These are phyloP conservation scores for Alternaria brassicae DNA, from an alignment of 2,329 filamentous ascomycete species.

Conservation along the genomic window DNA sequence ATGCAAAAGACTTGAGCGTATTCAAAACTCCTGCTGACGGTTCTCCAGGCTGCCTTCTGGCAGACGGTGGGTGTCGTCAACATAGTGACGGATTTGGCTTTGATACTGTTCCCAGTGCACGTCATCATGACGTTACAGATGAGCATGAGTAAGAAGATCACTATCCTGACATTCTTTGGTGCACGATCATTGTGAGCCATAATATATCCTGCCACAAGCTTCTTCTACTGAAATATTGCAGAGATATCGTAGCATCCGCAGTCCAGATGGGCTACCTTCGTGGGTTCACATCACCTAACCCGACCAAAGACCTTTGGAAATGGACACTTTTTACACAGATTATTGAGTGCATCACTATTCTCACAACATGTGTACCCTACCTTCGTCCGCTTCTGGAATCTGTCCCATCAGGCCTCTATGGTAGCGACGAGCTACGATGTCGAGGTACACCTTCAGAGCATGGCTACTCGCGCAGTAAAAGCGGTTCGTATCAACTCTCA, in stretches of 20 bases:
- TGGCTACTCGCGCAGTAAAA: conserved; percentile 38
- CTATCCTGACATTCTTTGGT: conserved; percentile 45
- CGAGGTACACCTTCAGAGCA: conserved; percentile 40
- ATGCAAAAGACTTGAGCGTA: neutral
- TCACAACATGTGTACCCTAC: conserved; percentile 47
- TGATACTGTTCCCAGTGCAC: conserved; percentile 45
- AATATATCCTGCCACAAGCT: too few relatives aligned
- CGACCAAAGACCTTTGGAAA: conserved; percentile 43
- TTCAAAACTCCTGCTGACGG: conserved; percentile 4
- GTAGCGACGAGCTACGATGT: conserved; percentile 42
- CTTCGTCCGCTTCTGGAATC: conserved; percentile 46
- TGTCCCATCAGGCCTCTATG: conserved; percentile 44
- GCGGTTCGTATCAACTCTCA: conserved; percentile 41
- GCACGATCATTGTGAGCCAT: conserved; percentile 38
- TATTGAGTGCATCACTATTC: conserved; percentile 45
- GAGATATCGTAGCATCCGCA: conserved; percentile 44
- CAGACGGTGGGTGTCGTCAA: conserved; percentile 40
- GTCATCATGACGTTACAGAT: conserved; percentile 47
- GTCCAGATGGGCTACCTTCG: conserved; percentile 42
- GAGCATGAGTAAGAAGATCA: conserved; percentile 43
- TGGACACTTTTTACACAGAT: conserved; percentile 46
- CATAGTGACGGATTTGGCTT: conserved; percentile 44
- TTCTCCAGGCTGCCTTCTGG: conserved; percentile 39
- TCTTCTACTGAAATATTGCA: conserved; percentile 15
- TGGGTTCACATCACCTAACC: conserved; percentile 36